Percentiles rank a stretch among this genome's conserved stretches.
Evolutionary conservation across 2,329 filamentous ascomycete genomes (phyloP).

Genomic region (Allantophomopsis lycopodina): DNA sequence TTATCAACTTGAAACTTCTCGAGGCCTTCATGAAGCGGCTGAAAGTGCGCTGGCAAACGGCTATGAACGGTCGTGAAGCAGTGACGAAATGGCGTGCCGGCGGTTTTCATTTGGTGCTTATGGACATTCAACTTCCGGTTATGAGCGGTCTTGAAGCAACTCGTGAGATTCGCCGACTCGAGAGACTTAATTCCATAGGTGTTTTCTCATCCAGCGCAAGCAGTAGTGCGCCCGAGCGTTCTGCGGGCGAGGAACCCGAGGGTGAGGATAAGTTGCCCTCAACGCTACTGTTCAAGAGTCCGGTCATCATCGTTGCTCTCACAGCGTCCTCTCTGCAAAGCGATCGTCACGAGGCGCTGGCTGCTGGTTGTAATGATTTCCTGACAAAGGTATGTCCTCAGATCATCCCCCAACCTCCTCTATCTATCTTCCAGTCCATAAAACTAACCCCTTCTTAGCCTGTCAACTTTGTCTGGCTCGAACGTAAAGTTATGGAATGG

Average conservation of each 20-base stretch:
- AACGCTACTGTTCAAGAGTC: slow-evolving; percentile 73
- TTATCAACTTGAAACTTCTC: slow-evolving; percentile 87
- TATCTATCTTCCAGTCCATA: not conserved
- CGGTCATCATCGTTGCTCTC: slow-evolving; percentile 93
- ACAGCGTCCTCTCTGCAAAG: slow-evolving; percentile 91
- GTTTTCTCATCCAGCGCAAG: slow-evolving; percentile 64
- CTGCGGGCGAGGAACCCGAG: slow-evolving; percentile 29
- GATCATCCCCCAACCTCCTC: not conserved
- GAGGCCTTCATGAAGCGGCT: slow-evolving; percentile 93
- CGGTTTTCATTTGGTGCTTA: slow-evolving; percentile 89
- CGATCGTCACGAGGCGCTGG: slow-evolving; percentile 86
- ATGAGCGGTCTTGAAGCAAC: slow-evolving; percentile 95
- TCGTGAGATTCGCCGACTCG: slow-evolving; percentile 80
- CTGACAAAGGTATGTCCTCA: slow-evolving; percentile 66
- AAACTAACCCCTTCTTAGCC: slow-evolving; percentile 39
- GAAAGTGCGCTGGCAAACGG: slow-evolving; percentile 94
- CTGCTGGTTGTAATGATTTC: slow-evolving; percentile 96
- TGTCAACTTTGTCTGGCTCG: slow-evolving; percentile 94
- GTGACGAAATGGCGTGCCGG: slow-evolving; percentile 86
- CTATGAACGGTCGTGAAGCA: slow-evolving; percentile 86
- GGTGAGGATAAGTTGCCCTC: slow-evolving; percentile 59
- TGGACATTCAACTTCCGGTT: slow-evolving; percentile 96
- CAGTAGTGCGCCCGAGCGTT: slow-evolving; percentile 33
- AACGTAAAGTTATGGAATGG: slow-evolving; percentile 98
- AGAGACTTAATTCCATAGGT: slow-evolving; percentile 83